Conservation (phyloP, 1,284 basidiomycete genomes). For the Hemileia vastatrix region DNA sequence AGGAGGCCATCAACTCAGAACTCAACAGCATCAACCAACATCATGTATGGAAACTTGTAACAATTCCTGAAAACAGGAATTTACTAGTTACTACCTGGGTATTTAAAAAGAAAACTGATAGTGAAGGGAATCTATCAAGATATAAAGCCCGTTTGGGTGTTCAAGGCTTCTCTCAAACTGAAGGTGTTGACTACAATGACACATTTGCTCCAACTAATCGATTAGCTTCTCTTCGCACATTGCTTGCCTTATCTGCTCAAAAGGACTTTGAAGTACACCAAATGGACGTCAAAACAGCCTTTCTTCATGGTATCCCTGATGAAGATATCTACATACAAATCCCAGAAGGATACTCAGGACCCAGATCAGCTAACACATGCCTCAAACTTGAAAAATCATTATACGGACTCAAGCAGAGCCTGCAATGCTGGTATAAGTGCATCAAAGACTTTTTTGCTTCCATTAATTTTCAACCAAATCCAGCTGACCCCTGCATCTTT, state of each 20-base stretch:
- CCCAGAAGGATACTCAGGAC: not conserved
- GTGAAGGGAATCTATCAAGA: not conserved
- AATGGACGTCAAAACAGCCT: not conserved
- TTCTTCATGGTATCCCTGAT: not conserved
- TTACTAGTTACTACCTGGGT: not conserved
- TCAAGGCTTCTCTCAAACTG: not conserved
- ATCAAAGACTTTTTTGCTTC: no score
- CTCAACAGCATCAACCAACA: not conserved
- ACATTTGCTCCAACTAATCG: not conserved
- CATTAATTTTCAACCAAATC: not conserved
- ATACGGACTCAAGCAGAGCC: no score
- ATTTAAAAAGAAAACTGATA: not conserved
- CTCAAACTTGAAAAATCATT: slow-evolving; percentile 12
- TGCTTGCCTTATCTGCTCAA: not conserved
- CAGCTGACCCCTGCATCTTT: not conserved
- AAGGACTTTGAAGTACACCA: not conserved
- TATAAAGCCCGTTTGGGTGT: not conserved
- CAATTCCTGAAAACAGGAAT: not conserved
- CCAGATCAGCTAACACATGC: not conserved
- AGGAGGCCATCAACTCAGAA: not conserved
- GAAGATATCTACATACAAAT: not conserved
- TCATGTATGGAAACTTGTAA: not conserved
- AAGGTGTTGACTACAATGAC: slow-evolving; percentile 1
- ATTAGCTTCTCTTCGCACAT: not conserved
- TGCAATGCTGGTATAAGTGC: no score